Evolutionary conservation across 2,329 filamentous ascomycete species (phyloP), one percentile per base, ranked within the genome.

Genomic region (Diaporthe sp.): DNA sequence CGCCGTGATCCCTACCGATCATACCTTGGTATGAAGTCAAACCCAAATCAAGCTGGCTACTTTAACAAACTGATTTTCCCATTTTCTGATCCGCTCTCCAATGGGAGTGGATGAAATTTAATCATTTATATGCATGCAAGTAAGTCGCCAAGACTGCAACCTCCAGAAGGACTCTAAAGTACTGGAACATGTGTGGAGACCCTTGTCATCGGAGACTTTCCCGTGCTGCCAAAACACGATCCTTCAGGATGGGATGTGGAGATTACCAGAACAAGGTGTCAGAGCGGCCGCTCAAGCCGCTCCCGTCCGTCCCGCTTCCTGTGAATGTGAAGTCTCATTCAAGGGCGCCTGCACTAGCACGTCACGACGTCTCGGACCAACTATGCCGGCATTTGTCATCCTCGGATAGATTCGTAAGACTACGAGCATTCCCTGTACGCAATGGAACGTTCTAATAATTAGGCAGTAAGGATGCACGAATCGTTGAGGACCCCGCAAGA

Each of bases 351-450:
- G 28, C 15, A 20, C 8, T 53, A 53, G 22, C 12, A 17, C 9
- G 49, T 6, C 8, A 37, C 28, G 37, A 28, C 37, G 60, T 28
- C 13, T 63, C n/a, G 39, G 37, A 4, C 13, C 60, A 44, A 28
- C 5, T 25, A 44, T 17, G 39, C n/a, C 37, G 9, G n/a, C 60
- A 63, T 63, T 63, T 63, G 60, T 63, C 37, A 63, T 63, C 60
- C 34, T 28, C 60, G 39, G n/a, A 10, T 8, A 20, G n/a, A 63
- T 44, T 44, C n/a, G 39, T 44, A 22, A 61, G 58, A 58, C 15
- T 2, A 6, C 20, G 13, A 13, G 17, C 60, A 25, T 12, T 12
- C 58, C 13, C 17, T n/a, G 5, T 10, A 31, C 34, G 12, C n/a
- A 17, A 9, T 61, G 39, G 37, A 25, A 44, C 57, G 10, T 42